Conservation (phyloP, 139 green algal genomes). For the Tetratostichococcus sp. region DNA sequence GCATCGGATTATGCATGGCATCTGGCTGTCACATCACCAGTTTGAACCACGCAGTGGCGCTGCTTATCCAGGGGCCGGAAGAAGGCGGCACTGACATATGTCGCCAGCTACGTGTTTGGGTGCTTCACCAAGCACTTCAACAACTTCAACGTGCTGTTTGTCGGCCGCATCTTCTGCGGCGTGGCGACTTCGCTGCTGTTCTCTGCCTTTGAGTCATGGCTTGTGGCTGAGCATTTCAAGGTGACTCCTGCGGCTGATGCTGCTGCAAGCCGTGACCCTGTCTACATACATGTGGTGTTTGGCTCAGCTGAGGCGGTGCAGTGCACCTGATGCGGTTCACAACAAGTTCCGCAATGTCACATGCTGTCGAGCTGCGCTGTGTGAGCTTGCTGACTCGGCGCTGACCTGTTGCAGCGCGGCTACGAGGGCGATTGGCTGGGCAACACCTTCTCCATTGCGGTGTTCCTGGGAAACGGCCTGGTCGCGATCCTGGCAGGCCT, state of each 20-base stretch:
- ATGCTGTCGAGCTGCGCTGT: too few species aligned
- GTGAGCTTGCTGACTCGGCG: too few species aligned
- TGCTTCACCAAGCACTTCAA: conserved; percentile 96
- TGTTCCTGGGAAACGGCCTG: conserved; percentile 95
- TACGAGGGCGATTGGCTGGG: conserved; percentile 81
- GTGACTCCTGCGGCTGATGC: conserved; percentile 5
- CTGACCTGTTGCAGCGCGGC: conserved; percentile 50
- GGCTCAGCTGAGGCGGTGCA: too few species aligned
- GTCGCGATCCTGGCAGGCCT: conserved; percentile 90
- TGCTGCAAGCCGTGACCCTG: too few species aligned
- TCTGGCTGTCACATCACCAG: too few species aligned
- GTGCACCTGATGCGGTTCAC: too few species aligned
- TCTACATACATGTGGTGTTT: too few species aligned
- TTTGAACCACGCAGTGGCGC: too few species aligned
- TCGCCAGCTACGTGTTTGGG: conserved; percentile 74
- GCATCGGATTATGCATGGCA: too few species aligned
- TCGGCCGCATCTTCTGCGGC: conserved; percentile 91
- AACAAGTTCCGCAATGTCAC: too few species aligned
- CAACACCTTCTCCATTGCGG: conserved; percentile 83
- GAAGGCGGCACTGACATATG: conserved; percentile 82
- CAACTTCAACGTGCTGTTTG: conserved; percentile 83
- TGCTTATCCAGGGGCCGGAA: conserved; percentile 85
- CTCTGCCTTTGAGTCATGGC: conserved; percentile 95
- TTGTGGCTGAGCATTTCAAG: conserved; percentile 89
- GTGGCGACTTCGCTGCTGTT: conserved; percentile 97